A percentile compares a stretch with the other conserved stretches of the same genome.
These are phyloP conservation scores for Paramecium octaurelia DNA, from an alignment of 73 alveolate species.

Conservation along the genomic window DNA sequence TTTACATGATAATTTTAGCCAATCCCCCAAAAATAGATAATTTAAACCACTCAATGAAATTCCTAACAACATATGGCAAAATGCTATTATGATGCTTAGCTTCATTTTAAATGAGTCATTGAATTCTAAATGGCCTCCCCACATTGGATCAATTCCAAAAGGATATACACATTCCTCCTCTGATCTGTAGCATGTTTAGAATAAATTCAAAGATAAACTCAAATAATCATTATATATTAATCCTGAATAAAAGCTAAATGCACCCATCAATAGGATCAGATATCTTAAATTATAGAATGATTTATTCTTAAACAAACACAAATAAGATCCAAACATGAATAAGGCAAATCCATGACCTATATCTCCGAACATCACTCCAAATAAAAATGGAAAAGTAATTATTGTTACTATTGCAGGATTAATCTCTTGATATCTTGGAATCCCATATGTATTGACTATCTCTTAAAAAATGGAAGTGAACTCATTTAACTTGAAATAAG, in stretches of 20 bases:
- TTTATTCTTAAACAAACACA: conserved; percentile 29
- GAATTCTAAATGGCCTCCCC: conserved; percentile 80
- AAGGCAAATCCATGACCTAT: conserved; percentile 90
- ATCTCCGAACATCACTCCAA: conserved; percentile 98
- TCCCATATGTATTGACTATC: conserved; percentile 92
- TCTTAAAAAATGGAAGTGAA: conserved; percentile 86
- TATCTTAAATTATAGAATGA: conserved; percentile 69
- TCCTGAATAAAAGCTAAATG: conserved; percentile 87
- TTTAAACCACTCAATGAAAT: conserved; percentile 78
- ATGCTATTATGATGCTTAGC: conserved; percentile 86
- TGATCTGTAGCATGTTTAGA: conserved; percentile 76
- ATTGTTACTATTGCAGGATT: conserved; percentile 90
- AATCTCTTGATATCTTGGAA: conserved; percentile 86
- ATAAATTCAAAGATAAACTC: conserved; percentile 80
- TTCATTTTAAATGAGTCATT: conserved; percentile 92
- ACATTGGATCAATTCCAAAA: conserved; percentile 91
- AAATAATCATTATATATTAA: conserved; percentile 90
- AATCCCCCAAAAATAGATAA: conserved; percentile 61
- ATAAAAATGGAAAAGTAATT: conserved; percentile 90
- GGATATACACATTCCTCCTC: conserved; percentile 80
- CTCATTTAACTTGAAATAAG: conserved; percentile 81
- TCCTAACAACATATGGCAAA: conserved; percentile 89
- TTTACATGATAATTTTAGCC: conserved; percentile 75
- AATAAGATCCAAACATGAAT: conserved; percentile 61
- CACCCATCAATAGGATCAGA: conserved; percentile 83